Evolutionary conservation across 192 early-diverging fungal genomes (phyloP).

Genomic region (Coemansia guatemalensis): DNA sequence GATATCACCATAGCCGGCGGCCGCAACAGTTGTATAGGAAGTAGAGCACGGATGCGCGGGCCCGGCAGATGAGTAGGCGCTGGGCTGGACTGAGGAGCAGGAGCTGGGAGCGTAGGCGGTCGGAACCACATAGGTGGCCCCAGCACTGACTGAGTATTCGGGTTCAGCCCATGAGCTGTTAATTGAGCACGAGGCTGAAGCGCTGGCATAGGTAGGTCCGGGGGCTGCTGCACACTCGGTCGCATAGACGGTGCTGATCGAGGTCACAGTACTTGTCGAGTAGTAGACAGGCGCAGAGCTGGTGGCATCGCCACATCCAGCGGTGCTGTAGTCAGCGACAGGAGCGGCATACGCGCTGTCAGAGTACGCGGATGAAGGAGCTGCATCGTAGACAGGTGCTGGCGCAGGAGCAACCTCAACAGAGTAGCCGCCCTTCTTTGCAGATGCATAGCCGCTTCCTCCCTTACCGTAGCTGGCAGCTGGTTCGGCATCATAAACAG

Average conservation of each 20-base stretch:
- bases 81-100: neutral
- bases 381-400: constrained; percentile 11
- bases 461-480: neutral
- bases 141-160: neutral
- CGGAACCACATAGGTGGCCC: neutral
- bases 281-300: constrained; percentile 18
- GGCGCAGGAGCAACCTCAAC: constrained; percentile 11
- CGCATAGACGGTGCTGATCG: constrained; percentile 33
- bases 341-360: no score
- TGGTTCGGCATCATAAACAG: constrained; percentile 4
- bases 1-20: no score
- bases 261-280: constrained; percentile 19
- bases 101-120: constrained; percentile 4
- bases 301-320: no score
- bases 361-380: no score
- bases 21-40: neutral
- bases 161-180: neutral
- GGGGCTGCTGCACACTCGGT: constrained; percentile 3
- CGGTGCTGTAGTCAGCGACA: no score
- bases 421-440: neutral
- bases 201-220: neutral
- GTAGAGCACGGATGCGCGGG: constrained; percentile 1
- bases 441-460: no score
- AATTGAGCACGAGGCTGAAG: neutral
- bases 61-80: neutral